phyloP scores from a whole-genome alignment of 805 yeast genomes.

The Barnettozyma botsteinii region DNA sequence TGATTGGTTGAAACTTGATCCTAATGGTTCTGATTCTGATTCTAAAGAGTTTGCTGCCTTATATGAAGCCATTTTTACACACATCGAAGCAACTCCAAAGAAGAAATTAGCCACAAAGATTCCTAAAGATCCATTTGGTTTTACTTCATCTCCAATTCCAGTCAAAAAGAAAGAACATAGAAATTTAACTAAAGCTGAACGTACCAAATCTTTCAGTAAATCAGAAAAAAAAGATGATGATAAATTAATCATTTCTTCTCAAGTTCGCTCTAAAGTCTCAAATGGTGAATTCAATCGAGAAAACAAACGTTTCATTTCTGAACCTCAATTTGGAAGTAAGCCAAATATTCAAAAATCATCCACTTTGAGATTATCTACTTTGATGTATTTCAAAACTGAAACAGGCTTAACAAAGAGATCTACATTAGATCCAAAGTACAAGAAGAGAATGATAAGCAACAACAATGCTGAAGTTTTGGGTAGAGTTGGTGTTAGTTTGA shows the following conservation, averaged over 20 bases:
- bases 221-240: not conserved
- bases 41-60: constrained; percentile 26
- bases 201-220: no score
- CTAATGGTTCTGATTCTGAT: constrained; percentile 17
- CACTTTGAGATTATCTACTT: constrained; percentile 7
- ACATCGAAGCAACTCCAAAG: constrained; percentile 9
- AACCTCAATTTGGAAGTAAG: constrained; percentile 7
- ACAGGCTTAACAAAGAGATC: constrained; percentile 1
- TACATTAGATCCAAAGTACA: constrained; percentile 24
- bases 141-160: constrained; percentile 7
- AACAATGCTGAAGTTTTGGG: constrained; percentile 19
- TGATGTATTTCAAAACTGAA: constrained; percentile 8
- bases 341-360: constrained; percentile 8
- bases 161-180: constrained; percentile 2
- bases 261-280: constrained; percentile 1
- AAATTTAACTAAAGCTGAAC: not conserved
- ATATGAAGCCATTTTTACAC: constrained; percentile 27
- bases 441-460: constrained; percentile 13
- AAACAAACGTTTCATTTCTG: constrained; percentile 17
- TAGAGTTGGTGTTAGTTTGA: constrained; percentile 21
- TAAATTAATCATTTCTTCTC: not conserved
- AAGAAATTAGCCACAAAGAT: constrained; percentile 9
- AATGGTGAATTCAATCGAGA: constrained; percentile 3
- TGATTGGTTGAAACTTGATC: constrained; percentile 21
- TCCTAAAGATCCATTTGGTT: not conserved